phyloP scores from a whole-genome alignment of 306 rosid species.

The Carpinus fangiana region DNA sequence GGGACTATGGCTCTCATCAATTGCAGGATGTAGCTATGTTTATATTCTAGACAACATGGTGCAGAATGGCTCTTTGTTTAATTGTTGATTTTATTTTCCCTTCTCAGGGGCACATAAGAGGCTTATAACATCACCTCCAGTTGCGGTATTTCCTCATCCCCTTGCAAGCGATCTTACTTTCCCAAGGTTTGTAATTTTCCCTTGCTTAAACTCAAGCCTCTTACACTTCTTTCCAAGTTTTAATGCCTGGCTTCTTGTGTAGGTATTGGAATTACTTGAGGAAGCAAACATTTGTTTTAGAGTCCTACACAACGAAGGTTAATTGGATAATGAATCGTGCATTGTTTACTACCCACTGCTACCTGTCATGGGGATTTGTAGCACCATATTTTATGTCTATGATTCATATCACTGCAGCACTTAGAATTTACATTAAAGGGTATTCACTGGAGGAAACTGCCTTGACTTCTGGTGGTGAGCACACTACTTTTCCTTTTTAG shows the following conservation, averaged over 20 bases:
- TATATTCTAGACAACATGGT: neutral
- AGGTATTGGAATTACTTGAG: constrained; percentile 99
- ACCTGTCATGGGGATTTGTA: constrained; percentile 94
- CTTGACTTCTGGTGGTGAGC: constrained; percentile 70
- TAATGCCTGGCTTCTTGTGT: constrained; percentile 27
- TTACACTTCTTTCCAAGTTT: constrained; percentile 24
- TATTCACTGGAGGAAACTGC: constrained; percentile 58
- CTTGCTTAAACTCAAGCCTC: constrained; percentile 9
- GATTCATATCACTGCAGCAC: constrained; percentile 70
- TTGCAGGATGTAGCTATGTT: neutral
- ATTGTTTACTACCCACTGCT: constrained; percentile 73
- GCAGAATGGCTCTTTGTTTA: constrained; percentile 6
- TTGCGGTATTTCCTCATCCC: constrained; percentile 98
- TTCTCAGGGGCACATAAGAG: constrained; percentile 83
- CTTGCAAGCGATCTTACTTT: constrained; percentile 95
- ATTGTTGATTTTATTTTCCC: constrained; percentile 25
- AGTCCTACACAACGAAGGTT: constrained; percentile 77
- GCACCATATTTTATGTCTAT: constrained; percentile 73
- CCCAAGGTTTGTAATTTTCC: constrained; percentile 63
- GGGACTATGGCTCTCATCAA: neutral
- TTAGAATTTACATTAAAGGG: constrained; percentile 53
- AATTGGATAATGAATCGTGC: constrained; percentile 96
- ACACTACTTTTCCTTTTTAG: constrained; percentile 40
- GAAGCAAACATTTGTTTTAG: constrained; percentile 97
- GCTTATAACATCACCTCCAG: constrained; percentile 91